These are phyloP conservation scores for Aspergillus jensenii DNA, from an alignment of 2,329 filamentous ascomycete species.

Conservation along the genomic window DNA sequence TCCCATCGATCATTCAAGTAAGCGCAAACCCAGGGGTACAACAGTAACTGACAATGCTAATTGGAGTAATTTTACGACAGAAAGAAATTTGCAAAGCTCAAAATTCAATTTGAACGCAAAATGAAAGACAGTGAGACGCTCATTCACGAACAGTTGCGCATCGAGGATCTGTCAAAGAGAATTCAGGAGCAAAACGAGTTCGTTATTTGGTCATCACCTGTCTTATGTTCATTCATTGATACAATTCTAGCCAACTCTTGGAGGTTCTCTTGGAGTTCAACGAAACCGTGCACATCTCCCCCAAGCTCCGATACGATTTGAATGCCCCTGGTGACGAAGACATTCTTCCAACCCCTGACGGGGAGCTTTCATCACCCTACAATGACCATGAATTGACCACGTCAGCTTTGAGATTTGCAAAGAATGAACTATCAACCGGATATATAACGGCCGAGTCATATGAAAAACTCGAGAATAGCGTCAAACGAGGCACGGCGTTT, in stretches of 20 bases:
- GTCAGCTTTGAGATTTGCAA: slow-evolving; percentile 41
- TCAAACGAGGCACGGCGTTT: slow-evolving; percentile 41
- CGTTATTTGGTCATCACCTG: slow-evolving; percentile 31
- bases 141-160: slow-evolving; percentile 78
- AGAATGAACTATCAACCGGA: slow-evolving; percentile 36
- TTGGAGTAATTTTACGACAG: slow-evolving; percentile 22
- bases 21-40: slow-evolving; percentile 12
- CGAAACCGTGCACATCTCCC: slow-evolving; percentile 73
- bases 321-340: slow-evolving; percentile 45
- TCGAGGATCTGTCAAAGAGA: slow-evolving; percentile 75
- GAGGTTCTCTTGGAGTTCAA: slow-evolving; percentile 91
- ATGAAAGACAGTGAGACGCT: slow-evolving; percentile 65
- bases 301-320: slow-evolving; percentile 73
- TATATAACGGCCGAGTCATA: slow-evolving; percentile 37
- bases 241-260: slow-evolving; percentile 70
- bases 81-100: slow-evolving; percentile 90
- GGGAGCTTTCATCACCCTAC: slow-evolving; percentile 32
- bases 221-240: slow-evolving; percentile 9
- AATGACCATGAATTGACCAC: slow-evolving; percentile 34
- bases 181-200: slow-evolving; percentile 93
- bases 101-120: slow-evolving; percentile 77
- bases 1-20: slow-evolving; percentile 69
- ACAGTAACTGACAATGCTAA: slow-evolving; percentile 7
- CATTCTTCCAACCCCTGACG: slow-evolving; percentile 49
- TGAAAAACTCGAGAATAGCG: slow-evolving; percentile 37